Conservation (phyloP, 2,329 filamentous ascomycete species). For the Phyllosticta citrichinensis region DNA sequence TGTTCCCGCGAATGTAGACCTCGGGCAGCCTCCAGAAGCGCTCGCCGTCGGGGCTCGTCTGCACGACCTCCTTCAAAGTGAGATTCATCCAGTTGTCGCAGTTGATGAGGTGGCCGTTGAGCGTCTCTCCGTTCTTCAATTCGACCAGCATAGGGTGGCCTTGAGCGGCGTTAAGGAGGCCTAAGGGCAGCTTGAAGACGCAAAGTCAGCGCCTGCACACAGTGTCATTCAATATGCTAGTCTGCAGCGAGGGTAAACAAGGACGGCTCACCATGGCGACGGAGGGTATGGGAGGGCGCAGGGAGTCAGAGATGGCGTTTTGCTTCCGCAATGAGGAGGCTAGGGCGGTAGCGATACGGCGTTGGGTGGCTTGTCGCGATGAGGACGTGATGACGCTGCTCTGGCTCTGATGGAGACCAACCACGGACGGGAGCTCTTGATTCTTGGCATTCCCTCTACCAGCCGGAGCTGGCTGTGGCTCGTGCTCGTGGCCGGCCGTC, state of each 20-base stretch:
- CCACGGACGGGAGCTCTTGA: neutral
- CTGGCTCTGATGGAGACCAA: neutral
- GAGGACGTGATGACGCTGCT: neutral
- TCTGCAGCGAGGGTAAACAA: neutral
- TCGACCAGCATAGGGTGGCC: slow-evolving; percentile 97
- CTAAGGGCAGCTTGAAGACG: slow-evolving; percentile 48
- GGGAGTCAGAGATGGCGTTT: neutral
- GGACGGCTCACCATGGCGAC: slow-evolving; percentile 9
- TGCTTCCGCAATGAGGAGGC: neutral
- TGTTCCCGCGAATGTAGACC: slow-evolving; percentile 95
- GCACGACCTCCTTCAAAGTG: slow-evolving; percentile 91
- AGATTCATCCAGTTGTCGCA: slow-evolving; percentile 99
- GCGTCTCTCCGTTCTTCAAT: slow-evolving; percentile 92
- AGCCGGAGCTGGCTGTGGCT: neutral
- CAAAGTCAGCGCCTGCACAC: slow-evolving; percentile 18
- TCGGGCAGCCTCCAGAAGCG: slow-evolving; percentile 87
- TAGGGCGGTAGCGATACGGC: neutral
- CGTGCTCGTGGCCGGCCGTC: neutral
- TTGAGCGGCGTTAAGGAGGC: slow-evolving; percentile 88
- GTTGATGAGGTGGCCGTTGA: slow-evolving; percentile 90
- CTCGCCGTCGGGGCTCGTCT: slow-evolving; percentile 90
- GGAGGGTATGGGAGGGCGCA: neutral
- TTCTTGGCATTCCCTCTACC: neutral
- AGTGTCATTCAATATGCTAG: slow-evolving; percentile 10
- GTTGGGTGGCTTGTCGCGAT: neutral